These are phyloP conservation scores for Spathaspora sp. DNA, from an alignment of 1,139 yeast genomes.

Conservation along the genomic window DNA sequence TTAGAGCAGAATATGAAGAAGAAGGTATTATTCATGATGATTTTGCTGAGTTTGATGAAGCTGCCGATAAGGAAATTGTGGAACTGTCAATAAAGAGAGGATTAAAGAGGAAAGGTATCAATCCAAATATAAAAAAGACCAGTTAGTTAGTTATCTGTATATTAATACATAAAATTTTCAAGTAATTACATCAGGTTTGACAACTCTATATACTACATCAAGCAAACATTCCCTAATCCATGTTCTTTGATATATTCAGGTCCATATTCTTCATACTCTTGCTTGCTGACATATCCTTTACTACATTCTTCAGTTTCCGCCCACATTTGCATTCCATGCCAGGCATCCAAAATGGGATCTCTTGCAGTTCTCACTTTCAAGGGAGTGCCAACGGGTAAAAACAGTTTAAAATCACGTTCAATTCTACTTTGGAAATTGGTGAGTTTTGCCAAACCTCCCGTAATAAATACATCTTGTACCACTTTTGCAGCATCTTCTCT, in stretches of 20 bases:
- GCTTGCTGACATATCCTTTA: constrained; percentile 54
- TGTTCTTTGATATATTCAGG: constrained; percentile 88
- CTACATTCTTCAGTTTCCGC: constrained; percentile 49
- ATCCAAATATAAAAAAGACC: constrained; percentile 46
- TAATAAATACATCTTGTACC: constrained; percentile 66
- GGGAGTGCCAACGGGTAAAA: constrained; percentile 69
- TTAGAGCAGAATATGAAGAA: constrained; percentile 75
- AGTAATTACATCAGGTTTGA: too few species aligned
- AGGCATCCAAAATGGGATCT: constrained; percentile 76
- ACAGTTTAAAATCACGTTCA: constrained; percentile 60
- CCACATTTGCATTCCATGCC: constrained; percentile 95
- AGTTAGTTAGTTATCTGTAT: not conserved
- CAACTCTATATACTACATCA: constrained; percentile 12
- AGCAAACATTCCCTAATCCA: constrained; percentile 65
- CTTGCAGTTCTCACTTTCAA: constrained; percentile 62
- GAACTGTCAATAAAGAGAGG: constrained; percentile 71
- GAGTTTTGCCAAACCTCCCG: constrained; percentile 81
- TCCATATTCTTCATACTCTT: constrained; percentile 87
- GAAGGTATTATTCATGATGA: constrained; percentile 84
- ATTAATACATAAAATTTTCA: too few species aligned
- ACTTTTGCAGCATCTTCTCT: constrained; percentile 53
- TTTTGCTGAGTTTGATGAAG: constrained; percentile 78
- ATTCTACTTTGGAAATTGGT: constrained; percentile 69
- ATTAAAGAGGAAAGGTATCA: constrained; percentile 78
- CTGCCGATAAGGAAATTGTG: constrained; percentile 73